These are phyloP conservation scores for Helotiales sp. DNA, from an alignment of 2,329 filamentous ascomycete species.

Conservation along the genomic window DNA sequence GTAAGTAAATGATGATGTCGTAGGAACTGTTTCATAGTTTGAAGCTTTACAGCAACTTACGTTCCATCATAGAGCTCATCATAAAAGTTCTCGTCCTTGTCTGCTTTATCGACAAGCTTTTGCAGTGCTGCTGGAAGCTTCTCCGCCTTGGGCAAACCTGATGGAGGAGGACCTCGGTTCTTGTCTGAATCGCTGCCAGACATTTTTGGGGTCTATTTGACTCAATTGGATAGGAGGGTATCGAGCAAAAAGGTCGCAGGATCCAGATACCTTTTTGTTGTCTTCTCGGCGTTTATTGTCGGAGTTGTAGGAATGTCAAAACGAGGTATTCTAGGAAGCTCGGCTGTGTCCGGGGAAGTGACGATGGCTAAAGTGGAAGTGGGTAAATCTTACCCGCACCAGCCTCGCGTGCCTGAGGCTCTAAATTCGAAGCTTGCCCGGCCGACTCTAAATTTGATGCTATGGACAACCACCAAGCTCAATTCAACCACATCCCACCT, in stretches of 20 bases:
- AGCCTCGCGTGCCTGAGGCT: neutral
- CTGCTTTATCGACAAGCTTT: slow-evolving; percentile 56
- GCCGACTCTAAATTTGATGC: slow-evolving; percentile 17
- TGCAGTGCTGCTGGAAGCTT: slow-evolving; percentile 58
- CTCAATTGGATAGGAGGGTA: neutral
- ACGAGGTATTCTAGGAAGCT: neutral
- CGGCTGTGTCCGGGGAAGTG: slow-evolving; percentile 17
- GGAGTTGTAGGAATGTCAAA: neutral
- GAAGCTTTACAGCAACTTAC: slow-evolving; percentile 50
- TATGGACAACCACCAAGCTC: slow-evolving; percentile 26
- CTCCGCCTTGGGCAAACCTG: slow-evolving; percentile 26
- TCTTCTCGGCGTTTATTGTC: neutral
- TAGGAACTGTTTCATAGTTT: slow-evolving; percentile 1
- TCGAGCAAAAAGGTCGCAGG: neutral
- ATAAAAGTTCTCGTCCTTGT: slow-evolving; percentile 71
- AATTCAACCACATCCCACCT: slow-evolving; percentile 19
- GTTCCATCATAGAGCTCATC: slow-evolving; percentile 77
- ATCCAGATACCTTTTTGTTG: neutral
- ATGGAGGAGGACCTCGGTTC: slow-evolving; percentile 25
- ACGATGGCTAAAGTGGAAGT: too few relatives aligned
- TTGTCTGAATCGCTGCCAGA: slow-evolving; percentile 29
- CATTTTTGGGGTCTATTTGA: slow-evolving; percentile 20
- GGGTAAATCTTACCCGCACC: neutral
- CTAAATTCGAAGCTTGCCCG: slow-evolving; percentile 10
- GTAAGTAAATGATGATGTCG: neutral